Percentiles rank a stretch among this genome's conserved stretches.
Conservation (phyloP, 768 basidiomycete genomes). For the Glaciozyma martinii region DNA sequence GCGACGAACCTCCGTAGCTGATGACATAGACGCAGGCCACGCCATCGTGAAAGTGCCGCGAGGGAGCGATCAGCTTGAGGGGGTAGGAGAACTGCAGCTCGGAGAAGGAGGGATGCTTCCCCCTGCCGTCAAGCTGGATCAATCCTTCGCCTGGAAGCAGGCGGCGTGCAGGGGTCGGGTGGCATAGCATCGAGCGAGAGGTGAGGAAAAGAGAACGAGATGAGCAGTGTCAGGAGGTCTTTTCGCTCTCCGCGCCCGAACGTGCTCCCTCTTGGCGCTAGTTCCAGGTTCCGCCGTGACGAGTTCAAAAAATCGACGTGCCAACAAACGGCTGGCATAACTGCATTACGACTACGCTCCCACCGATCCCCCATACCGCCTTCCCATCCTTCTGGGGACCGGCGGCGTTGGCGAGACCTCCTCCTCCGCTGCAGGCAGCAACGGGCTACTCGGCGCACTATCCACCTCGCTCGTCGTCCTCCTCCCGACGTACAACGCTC, state of each 20-base stretch:
- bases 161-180: background rate
- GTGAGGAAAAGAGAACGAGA: background rate
- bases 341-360: background rate
- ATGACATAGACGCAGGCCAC: conserved; percentile 51
- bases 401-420: background rate
- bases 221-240: background rate
- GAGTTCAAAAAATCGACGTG: too few species aligned
- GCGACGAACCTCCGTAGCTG: conserved; percentile 57
- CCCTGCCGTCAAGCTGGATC: background rate
- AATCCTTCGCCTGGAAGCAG: conserved; percentile 1
- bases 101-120: conserved; percentile 1
- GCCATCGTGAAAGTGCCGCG: conserved; percentile 4
- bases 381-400: background rate
- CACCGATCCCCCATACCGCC: background rate
- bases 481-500: conserved; percentile 19
- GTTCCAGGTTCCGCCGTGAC: too few species aligned
- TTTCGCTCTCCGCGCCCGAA: background rate
- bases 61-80: conserved; percentile 29
- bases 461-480: conserved; percentile 1
- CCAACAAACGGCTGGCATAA: too few species aligned
- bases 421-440: background rate
- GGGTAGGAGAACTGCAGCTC: conserved; percentile 28
- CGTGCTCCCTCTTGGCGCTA: background rate
- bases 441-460: conserved; percentile 1
- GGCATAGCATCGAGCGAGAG: background rate